Evolutionary conservation across 305 asterid species (phyloP).

Genomic region (Galium porrigens): DNA sequence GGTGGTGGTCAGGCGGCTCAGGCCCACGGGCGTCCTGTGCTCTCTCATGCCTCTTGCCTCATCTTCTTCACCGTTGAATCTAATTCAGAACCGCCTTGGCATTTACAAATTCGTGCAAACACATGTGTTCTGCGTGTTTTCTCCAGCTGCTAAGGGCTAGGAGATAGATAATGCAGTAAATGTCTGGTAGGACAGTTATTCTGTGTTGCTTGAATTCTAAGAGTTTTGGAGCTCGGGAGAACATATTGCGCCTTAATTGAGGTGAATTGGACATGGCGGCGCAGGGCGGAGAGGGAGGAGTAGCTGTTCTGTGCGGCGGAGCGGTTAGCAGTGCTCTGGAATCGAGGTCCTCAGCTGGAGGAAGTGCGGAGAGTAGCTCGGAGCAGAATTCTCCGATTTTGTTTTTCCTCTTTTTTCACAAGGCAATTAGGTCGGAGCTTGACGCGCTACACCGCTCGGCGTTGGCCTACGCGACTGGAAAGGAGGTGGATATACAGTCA

Average conservation of each 20-base stretch:
- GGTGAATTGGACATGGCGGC: conserved; percentile 21
- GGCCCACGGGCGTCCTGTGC: conserved; percentile 10
- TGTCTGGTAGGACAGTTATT: neutral
- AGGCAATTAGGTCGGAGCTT: conserved; percentile 36
- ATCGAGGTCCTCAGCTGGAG: conserved; percentile 18
- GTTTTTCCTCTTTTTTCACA: conserved; percentile 28
- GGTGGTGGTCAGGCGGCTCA: conserved; percentile 2
- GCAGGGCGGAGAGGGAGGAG: conserved; percentile 26
- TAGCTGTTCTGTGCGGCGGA: conserved; percentile 27
- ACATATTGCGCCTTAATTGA: neutral
- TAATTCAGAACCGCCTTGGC: neutral
- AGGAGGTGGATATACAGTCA: conserved; percentile 22
- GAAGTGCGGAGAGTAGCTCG: conserved; percentile 16
- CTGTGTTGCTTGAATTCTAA: neutral
- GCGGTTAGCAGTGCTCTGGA: conserved; percentile 22
- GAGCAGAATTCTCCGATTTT: conserved; percentile 24
- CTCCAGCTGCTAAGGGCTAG: neutral
- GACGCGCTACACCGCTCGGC: conserved; percentile 33
- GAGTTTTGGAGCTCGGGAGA: neutral
- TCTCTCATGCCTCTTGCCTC: conserved; percentile 1
- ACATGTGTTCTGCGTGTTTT: neutral
- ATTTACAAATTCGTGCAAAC: neutral
- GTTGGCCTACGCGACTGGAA: conserved; percentile 30
- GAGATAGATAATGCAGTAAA: neutral
- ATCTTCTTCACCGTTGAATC: conserved; percentile 7